Evolutionary conservation across 345 rosid species (phyloP), one percentile per base, ranked within the genome.

Genomic region (Corchorus olitorius): DNA sequence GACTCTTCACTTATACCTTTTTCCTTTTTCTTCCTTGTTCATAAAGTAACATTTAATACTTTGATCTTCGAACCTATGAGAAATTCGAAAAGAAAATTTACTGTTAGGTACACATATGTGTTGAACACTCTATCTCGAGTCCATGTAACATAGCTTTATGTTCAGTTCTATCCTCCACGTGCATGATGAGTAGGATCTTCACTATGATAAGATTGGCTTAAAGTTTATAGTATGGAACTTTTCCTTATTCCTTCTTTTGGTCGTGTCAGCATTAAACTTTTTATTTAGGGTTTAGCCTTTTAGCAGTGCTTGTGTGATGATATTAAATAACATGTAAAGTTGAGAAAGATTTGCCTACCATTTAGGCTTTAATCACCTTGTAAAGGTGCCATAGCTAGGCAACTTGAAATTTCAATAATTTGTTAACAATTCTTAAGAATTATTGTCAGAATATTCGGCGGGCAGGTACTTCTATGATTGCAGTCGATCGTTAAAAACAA

Each of bases 381-480:
- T 16, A 65, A 65, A 8, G 16, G 33, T 20, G 15, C 54, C 11
- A 43, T 11, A 66, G 20, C 34, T 4, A 67, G 4, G 55, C 72
- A 67, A 22, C 39, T 68, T 48, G 20, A 22, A 14, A 22, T 15
- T 5, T 48, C 39, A 48, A 12, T 48, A 56, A 27, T 27, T 68
- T 48, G 20, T 48, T 22, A 9, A 68, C 41, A 49, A 49, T 68
- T 46, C 72, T 20, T 67, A 12, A 46, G 37, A 68, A 48, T 66
- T 48, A 14, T 14, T 48, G 55, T 35, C 11, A 48, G 74, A 53
- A 70, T n/a, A 53, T 70, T 70, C 34, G 27, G 59, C 10, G 15
- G 73, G 60, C 60, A 17, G 41, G 73, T 70, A 13, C 17, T 11
- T 52, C 27, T 16, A 70, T 70, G 33, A 70, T 70, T 70, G 74